A percentile compares a stretch with the other conserved stretches of the same genome.
phyloP scores from a whole-genome alignment of 2,329 filamentous ascomycete genomes.

The Rhynchosporium secalis region DNA sequence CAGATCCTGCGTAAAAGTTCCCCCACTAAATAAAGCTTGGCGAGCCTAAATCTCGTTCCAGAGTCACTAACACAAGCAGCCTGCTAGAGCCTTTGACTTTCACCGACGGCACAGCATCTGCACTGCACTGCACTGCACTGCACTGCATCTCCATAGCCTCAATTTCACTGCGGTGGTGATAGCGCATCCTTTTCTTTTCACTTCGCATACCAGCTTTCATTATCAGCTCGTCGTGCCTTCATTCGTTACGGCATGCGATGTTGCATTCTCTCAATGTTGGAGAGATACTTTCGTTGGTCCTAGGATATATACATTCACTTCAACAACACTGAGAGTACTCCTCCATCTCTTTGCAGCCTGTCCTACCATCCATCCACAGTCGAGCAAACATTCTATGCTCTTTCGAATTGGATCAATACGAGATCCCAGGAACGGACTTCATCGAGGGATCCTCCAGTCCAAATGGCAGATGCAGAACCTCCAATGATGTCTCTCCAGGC shows the following conservation, averaged over 20 bases:
- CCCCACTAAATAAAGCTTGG: slow-evolving; percentile 9
- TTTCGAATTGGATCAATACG: neutral
- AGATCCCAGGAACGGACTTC: neutral
- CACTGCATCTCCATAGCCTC: slow-evolving; percentile 7
- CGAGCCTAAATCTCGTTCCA: slow-evolving; percentile 13
- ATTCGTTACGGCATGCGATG: slow-evolving; percentile 10
- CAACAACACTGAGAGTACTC: neutral
- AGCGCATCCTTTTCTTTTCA: neutral
- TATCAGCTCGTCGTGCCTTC: neutral
- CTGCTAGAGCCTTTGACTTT: neutral
- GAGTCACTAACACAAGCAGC: neutral
- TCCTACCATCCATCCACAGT: neutral
- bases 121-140: no score
- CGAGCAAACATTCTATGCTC: neutral
- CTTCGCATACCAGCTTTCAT: neutral
- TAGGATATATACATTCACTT: neutral
- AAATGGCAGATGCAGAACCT: slow-evolving; percentile 62
- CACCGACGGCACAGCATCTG: slow-evolving; percentile 5
- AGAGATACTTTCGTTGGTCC: neutral
- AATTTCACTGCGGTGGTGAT: slow-evolving; percentile 4
- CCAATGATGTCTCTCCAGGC: slow-evolving; percentile 61
- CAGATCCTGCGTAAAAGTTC: neutral
- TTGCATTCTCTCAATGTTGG: neutral
- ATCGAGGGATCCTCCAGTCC: neutral
- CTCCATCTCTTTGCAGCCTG: neutral